Base-by-base conservation (phyloP, 495 filamentous ascomycete genomes). In the Haplographium delicatum region DNA sequence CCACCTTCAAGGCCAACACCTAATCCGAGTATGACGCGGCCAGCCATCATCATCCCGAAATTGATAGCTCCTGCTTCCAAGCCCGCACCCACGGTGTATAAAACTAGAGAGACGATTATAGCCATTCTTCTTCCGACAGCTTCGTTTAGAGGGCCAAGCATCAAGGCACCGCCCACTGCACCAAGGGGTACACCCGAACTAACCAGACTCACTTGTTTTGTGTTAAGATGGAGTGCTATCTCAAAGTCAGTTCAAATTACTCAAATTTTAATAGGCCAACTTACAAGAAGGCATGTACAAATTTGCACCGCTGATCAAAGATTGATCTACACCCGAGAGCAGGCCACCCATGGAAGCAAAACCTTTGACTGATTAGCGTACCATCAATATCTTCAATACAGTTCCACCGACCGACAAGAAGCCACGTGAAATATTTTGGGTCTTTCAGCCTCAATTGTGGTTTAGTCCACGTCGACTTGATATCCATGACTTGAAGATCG, bases 321-420 rank as follows among this genome's bases (percentile, higher is more conserved):
- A 80, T 62, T 82, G 79, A 57, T 83, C 80, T 8, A 83, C 65
- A 58, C 79, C 80, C 9, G 77, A 81, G 1, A 83, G 71, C 26
- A 83, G 51, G 58, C 79, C 80, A 48, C 78, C 78, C 73, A 82
- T 77, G 2, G 74, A 79, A 23, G 79, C 80, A 56, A 83, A 82
- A 7, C 47, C 57, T 56, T 26, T 22, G 4, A 5, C 2, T 3
- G 1, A 16, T 50, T 27, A 43, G 16, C 25, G 13, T n/a, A 4
- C n/a, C n/a, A n/a, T n/a, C n/a, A n/a, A n/a, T n/a, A n/a, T n/a
- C n/a, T n/a, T n/a, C n/a, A n/a, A n/a, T n/a, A n/a, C n/a, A n/a
- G n/a, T n/a, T n/a, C n/a, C n/a, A 33, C 54, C 35, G 24, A 24
- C 68, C 77, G n/a, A 81, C 79, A 8, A 83, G 70, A 11, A 83